Percentiles rank a stretch among this genome's conserved stretches.
phyloP scores from a whole-genome alignment of 225 moss, liverwort and hornwort species.

The Antitrichia curtipendula region DNA sequence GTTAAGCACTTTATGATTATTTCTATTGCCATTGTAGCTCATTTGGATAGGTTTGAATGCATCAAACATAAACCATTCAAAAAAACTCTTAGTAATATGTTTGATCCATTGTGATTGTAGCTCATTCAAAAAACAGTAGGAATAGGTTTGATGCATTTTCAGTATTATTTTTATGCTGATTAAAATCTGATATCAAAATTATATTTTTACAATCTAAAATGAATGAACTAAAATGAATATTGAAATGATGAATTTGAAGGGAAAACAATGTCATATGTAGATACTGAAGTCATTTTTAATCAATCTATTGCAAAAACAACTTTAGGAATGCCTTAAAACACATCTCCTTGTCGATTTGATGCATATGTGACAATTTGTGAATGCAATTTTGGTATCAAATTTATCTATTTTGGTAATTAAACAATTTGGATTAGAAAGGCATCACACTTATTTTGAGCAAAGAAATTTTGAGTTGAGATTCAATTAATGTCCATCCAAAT shows the following conservation, averaged over 20 bases:
- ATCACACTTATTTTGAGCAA: rapidly evolving
- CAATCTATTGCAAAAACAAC: neutral
- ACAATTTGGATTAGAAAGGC: neutral
- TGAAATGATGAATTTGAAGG: neutral
- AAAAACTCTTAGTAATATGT: neutral
- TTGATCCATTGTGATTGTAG: neutral
- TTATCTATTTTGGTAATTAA: too few species aligned
- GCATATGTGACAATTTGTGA: too few species aligned
- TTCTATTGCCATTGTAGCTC: neutral
- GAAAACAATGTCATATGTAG: neutral
- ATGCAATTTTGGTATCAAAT: neutral
- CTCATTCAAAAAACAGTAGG: neutral
- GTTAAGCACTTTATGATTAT: neutral
- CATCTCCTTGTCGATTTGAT: rapidly evolving
- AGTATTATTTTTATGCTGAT: neutral
- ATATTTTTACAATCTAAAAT: too few species aligned
- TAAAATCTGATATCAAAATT: neutral
- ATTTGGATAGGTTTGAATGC: too few species aligned
- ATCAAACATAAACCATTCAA: too few species aligned
- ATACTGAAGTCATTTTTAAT: neutral
- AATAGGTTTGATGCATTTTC: neutral
- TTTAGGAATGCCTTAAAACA: neutral
- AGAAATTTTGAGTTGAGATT: neutral
- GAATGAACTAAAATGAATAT: too few species aligned
- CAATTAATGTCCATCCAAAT: neutral